These are phyloP conservation scores for Metarhizium sp. DNA, from an alignment of 2,329 filamentous ascomycete genomes.

Conservation along the genomic window DNA sequence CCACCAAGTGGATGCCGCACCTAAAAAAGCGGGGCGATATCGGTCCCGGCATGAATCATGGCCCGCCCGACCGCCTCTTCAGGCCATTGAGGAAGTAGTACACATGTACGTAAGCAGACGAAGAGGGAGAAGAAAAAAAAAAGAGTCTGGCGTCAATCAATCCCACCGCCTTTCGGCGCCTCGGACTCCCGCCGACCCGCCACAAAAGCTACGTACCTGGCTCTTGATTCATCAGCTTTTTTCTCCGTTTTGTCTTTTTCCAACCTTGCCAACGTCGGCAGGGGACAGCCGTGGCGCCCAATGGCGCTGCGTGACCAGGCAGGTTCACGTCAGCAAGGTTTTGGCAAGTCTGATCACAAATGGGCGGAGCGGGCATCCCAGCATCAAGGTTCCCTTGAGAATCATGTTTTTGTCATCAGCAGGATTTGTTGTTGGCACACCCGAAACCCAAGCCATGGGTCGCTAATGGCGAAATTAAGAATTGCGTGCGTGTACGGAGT, in stretches of 20 bases:
- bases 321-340: background rate
- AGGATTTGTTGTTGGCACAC: too few relatives aligned
- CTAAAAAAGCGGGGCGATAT: conserved; percentile 2
- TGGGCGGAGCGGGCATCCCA: background rate
- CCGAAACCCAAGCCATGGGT: too few relatives aligned
- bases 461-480: too few relatives aligned
- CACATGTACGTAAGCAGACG: too few relatives aligned
- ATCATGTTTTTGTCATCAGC: too few relatives aligned
- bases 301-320: background rate
- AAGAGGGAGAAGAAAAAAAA: background rate
- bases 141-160: conserved; percentile 6
- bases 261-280: background rate
- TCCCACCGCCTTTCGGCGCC: conserved; percentile 16
- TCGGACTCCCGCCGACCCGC: background rate
- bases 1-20: too few relatives aligned
- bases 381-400: too few relatives aligned
- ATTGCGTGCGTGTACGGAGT: too few relatives aligned
- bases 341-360: background rate
- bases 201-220: conserved; percentile 1
- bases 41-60: conserved; percentile 3
- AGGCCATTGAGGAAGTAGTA: background rate
- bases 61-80: background rate
- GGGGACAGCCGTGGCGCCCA: background rate
- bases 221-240: conserved; percentile 1
- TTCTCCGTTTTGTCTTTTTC: too few relatives aligned